Percentiles rank a stretch among this genome's conserved stretches.
These are phyloP conservation scores for Dionaea muscipula DNA, from an alignment of 179 eudicot genomes.

Conservation along the genomic window DNA sequence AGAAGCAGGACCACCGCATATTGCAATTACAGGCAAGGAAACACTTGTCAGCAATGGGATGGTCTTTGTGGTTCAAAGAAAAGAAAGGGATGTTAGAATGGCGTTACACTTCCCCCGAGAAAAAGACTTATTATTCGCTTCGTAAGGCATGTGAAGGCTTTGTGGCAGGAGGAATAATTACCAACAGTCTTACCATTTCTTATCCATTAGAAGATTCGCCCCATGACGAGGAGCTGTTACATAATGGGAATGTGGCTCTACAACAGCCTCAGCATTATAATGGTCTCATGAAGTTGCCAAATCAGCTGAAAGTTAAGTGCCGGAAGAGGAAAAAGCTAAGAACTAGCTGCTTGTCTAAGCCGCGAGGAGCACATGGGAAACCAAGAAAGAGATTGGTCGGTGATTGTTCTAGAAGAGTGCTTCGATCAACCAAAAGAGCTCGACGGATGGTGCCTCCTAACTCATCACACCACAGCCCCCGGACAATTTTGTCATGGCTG, in stretches of 20 bases:
- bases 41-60: slow-evolving; percentile 59
- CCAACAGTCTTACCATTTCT: slow-evolving; percentile 7
- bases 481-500: slow-evolving; percentile 65
- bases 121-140: slow-evolving; percentile 33
- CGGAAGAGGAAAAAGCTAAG: slow-evolving; percentile 2
- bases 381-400: slow-evolving; percentile 10
- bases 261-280: slow-evolving; percentile 13
- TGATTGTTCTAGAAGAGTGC: slow-evolving; percentile 14
- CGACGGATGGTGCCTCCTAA: slow-evolving; percentile 23
- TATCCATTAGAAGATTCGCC: slow-evolving; percentile 2
- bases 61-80: slow-evolving; percentile 31
- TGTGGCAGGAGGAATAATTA: slow-evolving; percentile 11
- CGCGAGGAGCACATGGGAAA: slow-evolving; percentile 16
- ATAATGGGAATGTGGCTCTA: background rate
- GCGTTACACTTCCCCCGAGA: slow-evolving; percentile 42
- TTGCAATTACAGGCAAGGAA: slow-evolving; percentile 32
- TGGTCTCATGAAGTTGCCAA: slow-evolving; percentile 6
- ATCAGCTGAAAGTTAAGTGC: background rate
- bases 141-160: slow-evolving; percentile 37
- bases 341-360: slow-evolving; percentile 17
- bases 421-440: slow-evolving; percentile 55
- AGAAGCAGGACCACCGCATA: background rate
- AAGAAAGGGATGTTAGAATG: slow-evolving; percentile 23
- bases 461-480: slow-evolving; percentile 32
- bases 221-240: slow-evolving; percentile 9